Evolutionary conservation across 305 asterid genomes (phyloP), one percentile per base, ranked within the genome.

Genomic region (Plantago coronopus): DNA sequence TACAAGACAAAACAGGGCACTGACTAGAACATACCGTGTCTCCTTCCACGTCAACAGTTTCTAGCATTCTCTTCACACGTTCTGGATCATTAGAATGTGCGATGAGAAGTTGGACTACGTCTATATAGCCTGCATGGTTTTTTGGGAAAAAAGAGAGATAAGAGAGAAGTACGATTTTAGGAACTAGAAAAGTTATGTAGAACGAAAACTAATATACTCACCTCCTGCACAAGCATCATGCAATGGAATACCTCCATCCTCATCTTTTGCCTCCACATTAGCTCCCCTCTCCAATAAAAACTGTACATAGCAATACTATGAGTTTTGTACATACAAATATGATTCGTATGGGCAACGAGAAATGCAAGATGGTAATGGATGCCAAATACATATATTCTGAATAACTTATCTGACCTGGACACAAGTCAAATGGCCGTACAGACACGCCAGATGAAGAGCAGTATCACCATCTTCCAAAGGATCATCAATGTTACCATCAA

Each of bases 181-280:
- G 57, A 65, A 34, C 61, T 22, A 46, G 17, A 7, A 10, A 57
- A 9, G 7, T 38, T 9, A 12, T 51, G 15, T 19, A 25, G 11
- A 19, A 1, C 13, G 16, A 25, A 45, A 63, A 56, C 19, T 21
- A 16, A 59, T 17, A 64, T 48, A 48, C 47, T 12, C 43, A 89
- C 97, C 97, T 76, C 99, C 99, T 22, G 99, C 99, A 78, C 94
- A 85, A 56, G 99, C 96, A 77, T 93, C 96, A 65, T 93, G 99
- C 84, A 93, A 76, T 2, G 99, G 97, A 61, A 89, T 79, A 57
- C 87, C 99, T 29, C 95, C 95, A 66, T 89, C 96, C 62, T 85
- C 99, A 47, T 93, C 99, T 79, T 81, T 87, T 1, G 83, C 84
- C 72, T 83, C 96, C 77, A 93, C 38, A 63, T 76, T 76, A 58